Evolutionary conservation across 345 rosid genomes (phyloP), one percentile per base, ranked within the genome.

Genomic region (Salix suchowensis): DNA sequence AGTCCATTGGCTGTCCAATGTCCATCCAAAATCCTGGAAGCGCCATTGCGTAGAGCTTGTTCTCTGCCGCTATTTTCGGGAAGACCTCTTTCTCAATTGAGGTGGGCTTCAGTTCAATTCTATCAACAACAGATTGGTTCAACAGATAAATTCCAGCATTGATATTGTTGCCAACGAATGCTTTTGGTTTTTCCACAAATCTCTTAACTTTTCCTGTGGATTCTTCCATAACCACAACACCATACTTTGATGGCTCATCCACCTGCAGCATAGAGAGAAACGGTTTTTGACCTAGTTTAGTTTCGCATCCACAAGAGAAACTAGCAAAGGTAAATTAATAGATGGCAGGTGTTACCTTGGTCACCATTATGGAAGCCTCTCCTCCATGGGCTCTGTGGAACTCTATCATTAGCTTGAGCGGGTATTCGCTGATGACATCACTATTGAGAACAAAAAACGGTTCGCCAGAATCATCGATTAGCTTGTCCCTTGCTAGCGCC

Each of bases 21-120:
- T 94, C 98, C 98, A 94, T 94, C 98, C 98, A 94, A 72, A 94
- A 94, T 28, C 98, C 97, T 0, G 96, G 96, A n/a, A 94, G 85
- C 46, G 89, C 98, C 98, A 94, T 94, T 0, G 98, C 97, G 14
- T 75, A 91, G 46, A 94, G 92, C 74, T 89, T 86, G 68, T 86
- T 82, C 24, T 85, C 90, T 15, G 93, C 86, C 5, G 97, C 96
- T 69, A 94, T 92, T 82, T 89, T 88, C 4, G 98, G 98, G 87
- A 94, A 94, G 28, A 93, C 88, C 72, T 94, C 97, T 75, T 94
- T 94, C 82, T 94, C 98, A 21, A 94, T 94, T 1, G 98, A 94
- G 55, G 98, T 92, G 14, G 97, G 98, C 78, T 91, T 89, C 82
- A 92, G 85, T 82, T 92, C 89, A 73, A 94, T 94, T 78, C 88